Conservation (phyloP, 202 grass and related monocot genomes). For the Dendrocalamus latiflorus region DNA sequence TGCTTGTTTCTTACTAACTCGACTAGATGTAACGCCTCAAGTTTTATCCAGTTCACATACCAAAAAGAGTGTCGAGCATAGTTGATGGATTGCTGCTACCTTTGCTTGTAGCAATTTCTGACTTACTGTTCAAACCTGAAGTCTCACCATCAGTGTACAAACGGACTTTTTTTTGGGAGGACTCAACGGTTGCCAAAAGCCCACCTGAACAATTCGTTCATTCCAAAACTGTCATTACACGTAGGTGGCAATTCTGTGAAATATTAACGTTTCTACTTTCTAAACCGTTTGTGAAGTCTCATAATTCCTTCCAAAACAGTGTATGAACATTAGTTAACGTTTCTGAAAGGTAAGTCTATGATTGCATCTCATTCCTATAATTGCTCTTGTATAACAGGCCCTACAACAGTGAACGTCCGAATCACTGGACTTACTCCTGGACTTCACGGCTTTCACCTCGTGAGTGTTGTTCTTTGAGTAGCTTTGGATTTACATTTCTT, state of each 20-base stretch:
- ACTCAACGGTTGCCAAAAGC: too few relatives aligned
- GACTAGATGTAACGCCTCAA: neutral
- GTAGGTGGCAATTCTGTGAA: too few relatives aligned
- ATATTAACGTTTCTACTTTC: too few relatives aligned
- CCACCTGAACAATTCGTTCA: too few relatives aligned
- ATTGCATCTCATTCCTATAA: neutral
- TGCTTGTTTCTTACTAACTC: neutral
- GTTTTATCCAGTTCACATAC: neutral
- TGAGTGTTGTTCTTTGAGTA: slow-evolving; percentile 22
- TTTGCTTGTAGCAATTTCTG: neutral
- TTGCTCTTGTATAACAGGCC: slow-evolving; percentile 45
- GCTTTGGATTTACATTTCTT: neutral
- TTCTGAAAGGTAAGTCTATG: neutral
- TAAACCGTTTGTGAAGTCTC: too few relatives aligned
- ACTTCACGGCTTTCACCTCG: slow-evolving; percentile 82
- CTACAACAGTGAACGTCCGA: slow-evolving; percentile 64
- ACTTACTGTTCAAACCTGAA: neutral
- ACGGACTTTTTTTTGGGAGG: too few relatives aligned
- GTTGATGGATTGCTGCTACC: neutral
- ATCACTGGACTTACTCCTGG: slow-evolving; percentile 77
- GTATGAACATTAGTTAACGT: neutral
- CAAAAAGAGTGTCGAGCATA: neutral
- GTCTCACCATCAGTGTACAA: neutral
- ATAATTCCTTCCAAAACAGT: too few relatives aligned
- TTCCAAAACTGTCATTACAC: too few relatives aligned